phyloP scores from a whole-genome alignment of 106 monocot genomes.

The Dendrobium officinale region DNA sequence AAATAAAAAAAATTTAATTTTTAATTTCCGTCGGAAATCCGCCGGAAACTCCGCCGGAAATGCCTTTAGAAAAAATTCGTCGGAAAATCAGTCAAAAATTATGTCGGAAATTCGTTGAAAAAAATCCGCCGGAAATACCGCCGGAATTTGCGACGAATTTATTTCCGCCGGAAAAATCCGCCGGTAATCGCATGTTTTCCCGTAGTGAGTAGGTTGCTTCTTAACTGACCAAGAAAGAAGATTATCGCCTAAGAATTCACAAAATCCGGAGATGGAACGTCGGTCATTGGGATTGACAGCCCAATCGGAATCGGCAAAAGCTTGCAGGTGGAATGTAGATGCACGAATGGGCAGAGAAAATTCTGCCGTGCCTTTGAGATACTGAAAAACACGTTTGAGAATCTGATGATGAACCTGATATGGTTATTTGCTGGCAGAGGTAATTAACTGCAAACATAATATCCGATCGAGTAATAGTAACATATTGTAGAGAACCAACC shows the following conservation, averaged over 20 bases:
- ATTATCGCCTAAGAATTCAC: background rate
- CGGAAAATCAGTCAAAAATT: too few species aligned
- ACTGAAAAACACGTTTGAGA: background rate
- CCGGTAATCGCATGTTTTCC: too few species aligned
- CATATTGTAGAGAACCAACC: background rate
- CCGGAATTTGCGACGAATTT: too few species aligned
- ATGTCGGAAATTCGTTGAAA: too few species aligned
- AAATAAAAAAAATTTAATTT: too few species aligned
- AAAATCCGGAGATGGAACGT: background rate
- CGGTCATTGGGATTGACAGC: background rate
- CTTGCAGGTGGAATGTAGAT: background rate
- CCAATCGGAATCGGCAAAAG: background rate
- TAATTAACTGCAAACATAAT: background rate
- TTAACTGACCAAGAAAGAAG: background rate
- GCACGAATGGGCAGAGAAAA: background rate
- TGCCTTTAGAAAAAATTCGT: too few species aligned
- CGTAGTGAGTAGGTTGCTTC: background rate
- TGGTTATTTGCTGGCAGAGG: background rate
- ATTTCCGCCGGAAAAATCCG: too few species aligned
- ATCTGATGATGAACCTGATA: background rate
- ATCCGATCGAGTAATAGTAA: background rate
- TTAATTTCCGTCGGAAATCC: too few species aligned
- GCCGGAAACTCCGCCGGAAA: too few species aligned
- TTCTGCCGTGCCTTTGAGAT: background rate
- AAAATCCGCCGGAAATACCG: too few species aligned